A percentile compares a stretch with the other conserved stretches of the same genome.
phyloP scores from a whole-genome alignment of 805 yeast genomes.

The Barnettozyma sp. region DNA sequence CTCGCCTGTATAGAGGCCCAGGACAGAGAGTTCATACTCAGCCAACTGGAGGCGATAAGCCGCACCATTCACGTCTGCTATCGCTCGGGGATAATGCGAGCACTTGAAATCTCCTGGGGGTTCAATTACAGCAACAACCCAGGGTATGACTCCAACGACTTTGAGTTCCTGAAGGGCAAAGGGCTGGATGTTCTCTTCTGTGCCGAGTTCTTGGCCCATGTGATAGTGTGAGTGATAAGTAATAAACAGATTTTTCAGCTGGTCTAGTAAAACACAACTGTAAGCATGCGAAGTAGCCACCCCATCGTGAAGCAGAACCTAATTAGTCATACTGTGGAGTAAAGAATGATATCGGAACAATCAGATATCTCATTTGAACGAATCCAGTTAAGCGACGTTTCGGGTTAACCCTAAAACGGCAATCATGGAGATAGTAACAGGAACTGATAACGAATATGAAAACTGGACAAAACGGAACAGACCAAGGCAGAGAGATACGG shows the following conservation, averaged over 20 bases:
- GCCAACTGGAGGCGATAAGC: conserved; percentile 11
- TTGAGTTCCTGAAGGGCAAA: conserved; percentile 5
- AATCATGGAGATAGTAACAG: conserved; percentile 3
- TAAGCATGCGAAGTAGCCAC: too few relatives aligned
- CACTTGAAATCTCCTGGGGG: conserved; percentile 18
- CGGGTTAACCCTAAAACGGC: not conserved
- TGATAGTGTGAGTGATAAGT: not conserved
- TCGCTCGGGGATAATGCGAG: conserved; percentile 13
- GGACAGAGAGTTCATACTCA: conserved; percentile 10
- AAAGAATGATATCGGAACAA: too few relatives aligned
- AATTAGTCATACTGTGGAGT: too few relatives aligned
- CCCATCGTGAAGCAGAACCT: too few relatives aligned
- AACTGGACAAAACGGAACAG: too few relatives aligned
- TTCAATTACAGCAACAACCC: not conserved
- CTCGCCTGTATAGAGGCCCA: conserved; percentile 8
- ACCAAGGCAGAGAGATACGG: too few relatives aligned
- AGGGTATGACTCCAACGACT: not conserved
- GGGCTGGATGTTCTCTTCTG: conserved; percentile 17
- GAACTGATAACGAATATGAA: too few relatives aligned
- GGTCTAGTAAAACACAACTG: too few relatives aligned
- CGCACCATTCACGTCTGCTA: conserved; percentile 13
- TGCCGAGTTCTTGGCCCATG: conserved; percentile 4
- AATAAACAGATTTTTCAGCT: too few relatives aligned
- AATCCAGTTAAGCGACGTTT: not conserved
- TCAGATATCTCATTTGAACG: too few relatives aligned